These are phyloP conservation scores for Leavenworthia alabamica DNA, from an alignment of 345 rosid species.

Conservation along the genomic window DNA sequence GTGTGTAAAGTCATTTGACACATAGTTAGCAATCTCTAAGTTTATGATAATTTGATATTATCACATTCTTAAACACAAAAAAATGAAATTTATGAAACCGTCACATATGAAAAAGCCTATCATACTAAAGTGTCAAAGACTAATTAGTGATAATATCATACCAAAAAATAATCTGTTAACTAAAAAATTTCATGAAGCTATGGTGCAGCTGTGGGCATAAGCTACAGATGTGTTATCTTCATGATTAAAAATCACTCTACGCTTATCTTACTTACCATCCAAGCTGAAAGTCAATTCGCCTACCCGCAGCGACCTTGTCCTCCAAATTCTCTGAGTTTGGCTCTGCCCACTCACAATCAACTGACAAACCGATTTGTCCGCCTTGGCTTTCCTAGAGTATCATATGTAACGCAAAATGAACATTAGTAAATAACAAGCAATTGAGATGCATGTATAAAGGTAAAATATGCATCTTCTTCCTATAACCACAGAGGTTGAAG, in stretches of 20 bases:
- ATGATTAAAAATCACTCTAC: background rate
- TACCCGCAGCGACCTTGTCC: constrained; percentile 53
- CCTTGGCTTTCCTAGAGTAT: constrained; percentile 56
- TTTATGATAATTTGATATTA: background rate
- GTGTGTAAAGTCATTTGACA: background rate
- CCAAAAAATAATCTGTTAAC: background rate
- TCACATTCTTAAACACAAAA: background rate
- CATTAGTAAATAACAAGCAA: background rate
- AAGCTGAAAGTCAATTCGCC: constrained; percentile 79
- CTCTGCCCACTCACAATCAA: constrained; percentile 73
- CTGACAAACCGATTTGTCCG: constrained; percentile 71
- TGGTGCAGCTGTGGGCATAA: background rate
- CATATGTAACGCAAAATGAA: background rate
- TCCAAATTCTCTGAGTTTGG: constrained; percentile 52
- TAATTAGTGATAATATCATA: background rate
- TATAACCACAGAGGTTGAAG: background rate
- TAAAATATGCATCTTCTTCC: background rate
- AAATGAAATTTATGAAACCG: background rate
- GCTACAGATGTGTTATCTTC: background rate
- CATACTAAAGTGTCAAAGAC: background rate
- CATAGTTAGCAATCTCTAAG: background rate
- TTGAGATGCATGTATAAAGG: background rate
- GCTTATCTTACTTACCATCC: constrained; percentile 57
- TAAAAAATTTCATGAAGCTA: background rate
- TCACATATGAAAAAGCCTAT: background rate